A percentile compares a stretch with the other conserved stretches of the same genome.
Evolutionary conservation across 768 basidiomycete species (phyloP).

Genomic region (Terana coerulea): DNA sequence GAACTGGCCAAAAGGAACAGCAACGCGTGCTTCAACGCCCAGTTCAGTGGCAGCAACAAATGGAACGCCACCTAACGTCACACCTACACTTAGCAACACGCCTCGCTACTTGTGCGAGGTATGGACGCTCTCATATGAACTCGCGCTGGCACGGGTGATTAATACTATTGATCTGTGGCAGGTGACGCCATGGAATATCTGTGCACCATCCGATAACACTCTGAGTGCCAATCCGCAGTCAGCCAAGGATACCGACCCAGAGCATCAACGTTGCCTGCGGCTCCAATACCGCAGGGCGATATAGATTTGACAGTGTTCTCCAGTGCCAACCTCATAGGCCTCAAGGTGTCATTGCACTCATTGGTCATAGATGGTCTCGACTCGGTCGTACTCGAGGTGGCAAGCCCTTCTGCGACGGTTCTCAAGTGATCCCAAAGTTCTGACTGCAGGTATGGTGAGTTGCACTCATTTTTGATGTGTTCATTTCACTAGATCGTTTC

Average conservation of each 20-base stretch:
- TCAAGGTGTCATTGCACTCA: background rate
- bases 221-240: background rate
- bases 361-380: background rate
- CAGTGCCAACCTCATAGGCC: background rate
- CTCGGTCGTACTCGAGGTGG: background rate
- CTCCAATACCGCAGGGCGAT: background rate
- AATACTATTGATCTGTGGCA: background rate
- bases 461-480: no score
- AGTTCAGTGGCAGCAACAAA: background rate
- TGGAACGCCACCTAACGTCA: background rate
- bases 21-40: background rate
- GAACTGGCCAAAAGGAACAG: background rate
- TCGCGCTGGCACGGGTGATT: no score
- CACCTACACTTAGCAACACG: background rate
- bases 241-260: background rate
- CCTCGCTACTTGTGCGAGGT: background rate
- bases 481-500: no score
- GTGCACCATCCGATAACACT: background rate
- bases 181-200: background rate
- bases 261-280: background rate
- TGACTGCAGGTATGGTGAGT: no score
- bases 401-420: slow-evolving; percentile 4
- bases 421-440: no score
- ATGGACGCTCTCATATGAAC: background rate
- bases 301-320: background rate